Evolutionary conservation across 2,329 filamentous ascomycete genomes (phyloP), one percentile per base, ranked within the genome.

Genomic region (Mycosphaerella sp.): DNA sequence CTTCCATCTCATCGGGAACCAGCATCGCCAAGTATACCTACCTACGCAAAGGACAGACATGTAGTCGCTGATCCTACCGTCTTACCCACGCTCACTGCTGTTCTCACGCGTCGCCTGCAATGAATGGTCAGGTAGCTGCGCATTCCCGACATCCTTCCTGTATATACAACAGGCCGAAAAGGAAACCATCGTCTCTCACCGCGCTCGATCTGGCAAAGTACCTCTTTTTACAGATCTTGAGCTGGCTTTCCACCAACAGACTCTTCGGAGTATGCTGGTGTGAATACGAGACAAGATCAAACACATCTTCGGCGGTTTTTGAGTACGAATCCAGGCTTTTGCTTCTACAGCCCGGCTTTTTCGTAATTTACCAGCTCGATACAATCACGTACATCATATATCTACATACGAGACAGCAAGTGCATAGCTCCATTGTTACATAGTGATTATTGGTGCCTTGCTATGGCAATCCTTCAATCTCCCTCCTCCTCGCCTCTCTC

Each of bases 341-440:
- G 26, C 26, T 40, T 45, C 56, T 54, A 59, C 58, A 50, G 60
- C 56, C 59, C 53, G 49, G 48, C 10, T 54, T 4, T 26, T 41
- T 58, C 59, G 64, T 67, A 67, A 67, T 67, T 66, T 66, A 62
- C 56, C 57, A 59, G 60, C 59, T 51, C 63, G 64, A 58, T 17
- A 65, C 62, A 66, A 26, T 26, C 4, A 26, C 6, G 4, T 26
- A 26, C 6, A 14, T 7, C 42, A 31, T 39, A 14, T 12, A 36
- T 29, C 1, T 26, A 26, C 26, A 26, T 26, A 26, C 26, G 26
- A 36, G 14, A 29, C 1, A 12, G 23, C 21, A 32, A 32, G 5
- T 45, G 23, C 42, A 17, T 32, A 17, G 21, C 29, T 42, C 7
- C 23, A 34, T 21, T 21, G 12, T n/a, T 21, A 44, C 39, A 50